Percentiles rank a stretch among this genome's conserved stretches.
phyloP scores from a whole-genome alignment of 192 early-diverging fungal genomes.

The Chytriomyces sp. region DNA sequence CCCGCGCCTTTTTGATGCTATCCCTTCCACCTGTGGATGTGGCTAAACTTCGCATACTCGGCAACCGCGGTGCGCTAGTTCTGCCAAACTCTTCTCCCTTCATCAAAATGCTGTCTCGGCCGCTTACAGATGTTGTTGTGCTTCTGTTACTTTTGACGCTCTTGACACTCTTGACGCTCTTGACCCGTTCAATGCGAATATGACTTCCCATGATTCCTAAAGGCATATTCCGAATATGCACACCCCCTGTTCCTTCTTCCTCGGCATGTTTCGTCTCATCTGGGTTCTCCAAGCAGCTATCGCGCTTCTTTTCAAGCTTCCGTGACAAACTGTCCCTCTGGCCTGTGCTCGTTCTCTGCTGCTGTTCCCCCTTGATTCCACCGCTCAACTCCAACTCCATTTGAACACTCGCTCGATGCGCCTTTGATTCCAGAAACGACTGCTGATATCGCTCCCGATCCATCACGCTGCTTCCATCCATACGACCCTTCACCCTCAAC shows the following conservation, averaged over 20 bases:
- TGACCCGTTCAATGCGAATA: neutral
- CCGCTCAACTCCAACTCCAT: neutral
- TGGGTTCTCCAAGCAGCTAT: no score
- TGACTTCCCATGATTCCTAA: neutral
- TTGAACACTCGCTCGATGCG: neutral
- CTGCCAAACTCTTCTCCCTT: neutral
- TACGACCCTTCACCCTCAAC: neutral
- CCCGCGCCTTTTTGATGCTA: neutral
- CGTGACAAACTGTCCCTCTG: neutral
- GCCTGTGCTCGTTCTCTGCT: neutral
- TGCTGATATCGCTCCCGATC: neutral
- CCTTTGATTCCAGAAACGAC: neutral
- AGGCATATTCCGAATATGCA: neutral
- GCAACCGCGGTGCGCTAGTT: neutral
- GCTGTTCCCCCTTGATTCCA: neutral
- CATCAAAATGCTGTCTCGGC: no score
- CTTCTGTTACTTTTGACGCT: neutral
- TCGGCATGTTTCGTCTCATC: neutral
- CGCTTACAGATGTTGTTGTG: no score
- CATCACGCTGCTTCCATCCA: neutral
- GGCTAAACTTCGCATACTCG: neutral
- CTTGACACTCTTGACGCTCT: constrained; percentile 4
- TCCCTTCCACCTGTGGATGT: neutral
- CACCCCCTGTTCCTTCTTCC: neutral
- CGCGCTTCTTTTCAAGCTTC: neutral